These are phyloP conservation scores for Cladorrhinum sp. DNA, from an alignment of 2,329 filamentous ascomycete species.

Conservation along the genomic window DNA sequence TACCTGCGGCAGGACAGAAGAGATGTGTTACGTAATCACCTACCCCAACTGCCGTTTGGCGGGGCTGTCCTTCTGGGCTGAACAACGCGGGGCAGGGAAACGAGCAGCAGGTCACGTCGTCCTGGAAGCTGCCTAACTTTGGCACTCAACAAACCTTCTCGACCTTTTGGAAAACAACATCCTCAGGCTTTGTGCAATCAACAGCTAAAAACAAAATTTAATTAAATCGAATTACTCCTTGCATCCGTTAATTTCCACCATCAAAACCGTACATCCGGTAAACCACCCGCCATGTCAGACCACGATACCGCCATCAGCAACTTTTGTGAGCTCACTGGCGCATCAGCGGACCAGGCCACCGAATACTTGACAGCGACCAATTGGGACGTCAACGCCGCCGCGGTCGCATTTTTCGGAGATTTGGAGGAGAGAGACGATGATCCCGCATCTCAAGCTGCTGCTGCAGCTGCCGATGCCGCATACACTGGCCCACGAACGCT, in stretches of 20 bases:
- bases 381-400: conserved; percentile 65
- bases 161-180: background rate
- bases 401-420: conserved; percentile 59
- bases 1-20: background rate
- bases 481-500: conserved; percentile 63
- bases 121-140: background rate
- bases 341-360: conserved; percentile 53
- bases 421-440: conserved; percentile 51
- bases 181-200: background rate
- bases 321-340: conserved; percentile 56
- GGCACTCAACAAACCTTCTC: background rate
- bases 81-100: conserved; percentile 10
- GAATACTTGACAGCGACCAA: conserved; percentile 62
- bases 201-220: background rate
- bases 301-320: conserved; percentile 47
- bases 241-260: background rate
- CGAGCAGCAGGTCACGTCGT: background rate
- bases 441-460: conserved; percentile 39
- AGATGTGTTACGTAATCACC: conserved; percentile 2
- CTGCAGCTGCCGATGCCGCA: conserved; percentile 34
- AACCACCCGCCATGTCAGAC: conserved; percentile 36
- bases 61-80: conserved; percentile 3
- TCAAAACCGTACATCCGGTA: background rate
- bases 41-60: conserved; percentile 6
- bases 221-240: background rate